Evolutionary conservation across 768 basidiomycete genomes (phyloP).

Genomic region (Gelatoporia subvermispora): DNA sequence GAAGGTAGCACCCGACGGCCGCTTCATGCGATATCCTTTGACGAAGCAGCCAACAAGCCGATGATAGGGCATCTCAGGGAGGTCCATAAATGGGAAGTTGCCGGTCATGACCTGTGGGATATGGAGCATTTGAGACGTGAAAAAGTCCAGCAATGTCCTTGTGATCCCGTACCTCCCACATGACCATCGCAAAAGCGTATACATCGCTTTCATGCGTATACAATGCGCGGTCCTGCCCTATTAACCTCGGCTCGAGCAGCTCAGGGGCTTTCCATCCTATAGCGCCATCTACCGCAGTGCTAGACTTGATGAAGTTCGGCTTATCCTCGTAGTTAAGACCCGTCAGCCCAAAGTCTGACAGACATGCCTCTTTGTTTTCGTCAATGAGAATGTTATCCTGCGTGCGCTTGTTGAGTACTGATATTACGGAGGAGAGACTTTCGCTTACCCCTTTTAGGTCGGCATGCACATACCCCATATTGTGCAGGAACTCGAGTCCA

Average conservation of each 20-base stretch:
- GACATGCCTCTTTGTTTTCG: conserved; percentile 10
- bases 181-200: conserved; percentile 14
- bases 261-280: conserved; percentile 18
- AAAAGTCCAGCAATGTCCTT: no score
- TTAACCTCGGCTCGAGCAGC: conserved; percentile 2
- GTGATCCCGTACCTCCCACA: conserved; percentile 14
- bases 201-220: conserved; percentile 12
- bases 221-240: neutral
- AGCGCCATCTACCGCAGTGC: conserved; percentile 2
- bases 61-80: no score
- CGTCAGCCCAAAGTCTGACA: conserved; percentile 22
- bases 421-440: neutral
- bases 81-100: no score
- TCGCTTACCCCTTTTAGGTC: conserved; percentile 19
- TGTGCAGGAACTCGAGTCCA: conserved; percentile 20
- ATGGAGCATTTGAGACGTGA: no score
- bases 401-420: no score
- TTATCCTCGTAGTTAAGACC: conserved; percentile 1
- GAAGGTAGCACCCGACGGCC: no score
- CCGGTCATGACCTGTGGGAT: no score
- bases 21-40: no score
- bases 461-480: conserved; percentile 16
- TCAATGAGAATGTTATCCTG: conserved; percentile 21
- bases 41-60: no score
- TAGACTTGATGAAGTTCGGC: neutral